Base-by-base conservation (phyloP, 257 asterid species). In the Thymus mandschuricus region DNA sequence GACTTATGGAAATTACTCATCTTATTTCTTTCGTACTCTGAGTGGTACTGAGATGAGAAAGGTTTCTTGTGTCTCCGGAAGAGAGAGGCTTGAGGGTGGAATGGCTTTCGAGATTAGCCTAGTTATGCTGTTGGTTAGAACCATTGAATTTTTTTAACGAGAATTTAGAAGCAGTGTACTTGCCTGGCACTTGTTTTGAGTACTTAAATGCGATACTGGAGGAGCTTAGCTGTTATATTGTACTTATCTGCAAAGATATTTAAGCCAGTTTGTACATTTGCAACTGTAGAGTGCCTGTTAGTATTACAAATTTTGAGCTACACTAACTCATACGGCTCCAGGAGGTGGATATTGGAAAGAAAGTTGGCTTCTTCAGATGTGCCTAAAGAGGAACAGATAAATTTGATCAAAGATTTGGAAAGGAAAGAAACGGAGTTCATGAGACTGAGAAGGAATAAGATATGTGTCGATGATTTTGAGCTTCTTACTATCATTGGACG, bases 281-380 rank as follows among this genome's bases (percentile, higher is more conserved):
- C 51, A 35, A 48, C 63, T 31, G 28, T 12, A 75, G 73, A 48
- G 49, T 69, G 5, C 60, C 34, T 10, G 13, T 30, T 50, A 49
- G 15, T 68, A 40, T 63, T 52, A 13, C 28, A 31, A 57, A 44
- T 10, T 56, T 46, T 15, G 44, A 62, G 63, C 76, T 74, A 41
- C 34, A 60, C 62, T 55, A 69, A 54, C 34, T 73, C 10, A 0
- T 63, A 10, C 43, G 38, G 66, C 71, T 83, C 62, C 74, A 94
- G 99, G 87, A 92, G 99, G 69, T 94, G 99, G 96, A 52, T 94
- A 58, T 82, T 94, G 65, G 96, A 94, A 79, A 84, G 97, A 65
- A 91, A 88, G 86, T 80, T 94, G 82, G 98, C 99, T 35, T 85
- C 99, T 81, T 94, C 99, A 12, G 99, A 89, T 91, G 99, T 91